A percentile compares a stretch with the other conserved stretches of the same genome.
Conservation (phyloP, 768 basidiomycete species). For the Naganishia antarctica region DNA sequence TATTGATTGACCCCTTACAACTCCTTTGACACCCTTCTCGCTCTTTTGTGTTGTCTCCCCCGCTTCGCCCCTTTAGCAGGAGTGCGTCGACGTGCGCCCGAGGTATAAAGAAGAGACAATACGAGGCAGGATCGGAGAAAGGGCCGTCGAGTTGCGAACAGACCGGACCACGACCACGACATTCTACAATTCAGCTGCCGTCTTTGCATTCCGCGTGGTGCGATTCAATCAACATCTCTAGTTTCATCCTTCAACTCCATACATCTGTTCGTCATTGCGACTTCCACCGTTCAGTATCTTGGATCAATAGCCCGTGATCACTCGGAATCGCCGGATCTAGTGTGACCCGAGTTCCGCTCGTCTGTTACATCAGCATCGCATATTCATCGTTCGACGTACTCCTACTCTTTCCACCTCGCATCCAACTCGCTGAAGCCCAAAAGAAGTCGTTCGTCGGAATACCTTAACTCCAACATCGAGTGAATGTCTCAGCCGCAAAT, state of each 20-base stretch:
- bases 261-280: too few relatives aligned
- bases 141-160: not conserved
- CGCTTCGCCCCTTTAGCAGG: constrained; percentile 13
- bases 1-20: not conserved
- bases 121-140: constrained; percentile 2
- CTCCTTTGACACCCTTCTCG: constrained; percentile 7
- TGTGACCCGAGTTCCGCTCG: too few relatives aligned
- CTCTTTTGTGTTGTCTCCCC: constrained; percentile 7
- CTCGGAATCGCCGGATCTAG: too few relatives aligned
- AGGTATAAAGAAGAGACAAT: constrained; percentile 9
- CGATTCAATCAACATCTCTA: too few relatives aligned
- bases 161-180: not conserved
- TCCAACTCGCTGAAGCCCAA: too few relatives aligned
- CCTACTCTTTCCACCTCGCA: too few relatives aligned
- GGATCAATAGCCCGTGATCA: too few relatives aligned
- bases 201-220: constrained; percentile 8
- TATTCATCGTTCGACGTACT: too few relatives aligned
- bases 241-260: not conserved
- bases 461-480: not conserved
- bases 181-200: not conserved
- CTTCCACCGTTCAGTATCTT: too few relatives aligned
- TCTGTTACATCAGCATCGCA: too few relatives aligned
- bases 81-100: constrained; percentile 2
- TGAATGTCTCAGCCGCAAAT: constrained; percentile 21
- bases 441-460: too few relatives aligned